Evolutionary conservation across 1,139 yeast species (phyloP).

Genomic region (Nakaseomyces delphensis): DNA sequence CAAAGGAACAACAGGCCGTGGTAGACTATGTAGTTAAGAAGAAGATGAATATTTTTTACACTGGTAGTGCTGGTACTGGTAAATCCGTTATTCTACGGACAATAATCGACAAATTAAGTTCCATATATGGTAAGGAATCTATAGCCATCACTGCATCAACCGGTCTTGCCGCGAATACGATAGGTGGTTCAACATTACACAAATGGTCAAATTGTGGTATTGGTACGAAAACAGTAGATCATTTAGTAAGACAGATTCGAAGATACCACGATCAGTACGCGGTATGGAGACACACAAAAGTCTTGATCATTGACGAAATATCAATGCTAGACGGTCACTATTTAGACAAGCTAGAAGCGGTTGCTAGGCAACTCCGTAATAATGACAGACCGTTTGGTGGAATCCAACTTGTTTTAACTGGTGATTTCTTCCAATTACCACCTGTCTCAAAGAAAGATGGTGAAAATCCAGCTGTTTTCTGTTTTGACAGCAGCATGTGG

Average conservation of each 20-base stretch:
- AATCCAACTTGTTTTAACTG: slow-evolving; percentile 66
- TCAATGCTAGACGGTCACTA: slow-evolving; percentile 72
- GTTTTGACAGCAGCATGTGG: slow-evolving; percentile 58
- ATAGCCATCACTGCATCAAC: slow-evolving; percentile 88
- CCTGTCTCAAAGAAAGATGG: slow-evolving; percentile 48
- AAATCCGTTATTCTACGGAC: slow-evolving; percentile 64
- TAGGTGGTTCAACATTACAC: slow-evolving; percentile 78
- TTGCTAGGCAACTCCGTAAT: slow-evolving; percentile 49
- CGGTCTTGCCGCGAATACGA: slow-evolving; percentile 82
- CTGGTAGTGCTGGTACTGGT: slow-evolving; percentile 84
- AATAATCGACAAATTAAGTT: slow-evolving; percentile 42
- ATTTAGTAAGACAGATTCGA: slow-evolving; percentile 40
- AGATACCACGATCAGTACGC: slow-evolving; percentile 38
- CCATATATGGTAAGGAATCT: slow-evolving; percentile 37
- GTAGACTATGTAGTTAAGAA: slow-evolving; percentile 43
- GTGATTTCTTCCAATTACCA: slow-evolving; percentile 81
- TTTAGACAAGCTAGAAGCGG: slow-evolving; percentile 53
- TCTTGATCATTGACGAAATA: slow-evolving; percentile 68
- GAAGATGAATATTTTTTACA: slow-evolving; percentile 51
- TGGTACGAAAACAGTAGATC: slow-evolving; percentile 44
- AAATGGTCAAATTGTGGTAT: slow-evolving; percentile 72
- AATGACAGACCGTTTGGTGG: slow-evolving; percentile 63
- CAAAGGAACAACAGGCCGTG: slow-evolving; percentile 48
- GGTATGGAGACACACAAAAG: slow-evolving; percentile 55
- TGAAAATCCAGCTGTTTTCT: slow-evolving; percentile 36